phyloP scores from a whole-genome alignment of 2,329 filamentous ascomycete species.

The Nothopassalora personata region DNA sequence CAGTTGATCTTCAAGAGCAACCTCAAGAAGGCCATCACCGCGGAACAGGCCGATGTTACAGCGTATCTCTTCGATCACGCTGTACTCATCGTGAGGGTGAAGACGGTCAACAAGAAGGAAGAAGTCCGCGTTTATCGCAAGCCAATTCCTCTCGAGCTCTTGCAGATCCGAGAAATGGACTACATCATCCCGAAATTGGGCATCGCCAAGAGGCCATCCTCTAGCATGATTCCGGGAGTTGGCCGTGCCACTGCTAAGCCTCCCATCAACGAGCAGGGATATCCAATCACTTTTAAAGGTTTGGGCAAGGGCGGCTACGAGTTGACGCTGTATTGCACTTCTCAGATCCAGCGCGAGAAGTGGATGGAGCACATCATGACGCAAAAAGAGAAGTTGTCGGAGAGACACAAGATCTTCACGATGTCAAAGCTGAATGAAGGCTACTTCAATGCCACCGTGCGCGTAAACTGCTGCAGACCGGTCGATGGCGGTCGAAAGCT shows the following conservation, averaged over 20 bases:
- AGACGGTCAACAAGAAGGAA: constrained; percentile 86
- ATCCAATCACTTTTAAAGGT: constrained; percentile 93
- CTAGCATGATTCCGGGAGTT: constrained; percentile 65
- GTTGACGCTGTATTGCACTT: constrained; percentile 79
- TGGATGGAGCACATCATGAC: constrained; percentile 95
- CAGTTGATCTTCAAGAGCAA: constrained; percentile 91
- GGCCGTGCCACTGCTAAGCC: constrained; percentile 47
- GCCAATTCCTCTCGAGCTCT: constrained; percentile 87
- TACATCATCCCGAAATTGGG: constrained; percentile 80
- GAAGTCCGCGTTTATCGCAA: constrained; percentile 93
- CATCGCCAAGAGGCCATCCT: constrained; percentile 78
- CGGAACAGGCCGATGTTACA: constrained; percentile 76
- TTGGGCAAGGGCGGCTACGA: constrained; percentile 95
- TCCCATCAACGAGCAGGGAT: constrained; percentile 64
- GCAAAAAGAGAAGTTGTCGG: constrained; percentile 79
- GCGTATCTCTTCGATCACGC: constrained; percentile 96
- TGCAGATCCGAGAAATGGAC: constrained; percentile 95
- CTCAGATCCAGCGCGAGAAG: constrained; percentile 81
- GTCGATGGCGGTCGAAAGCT: constrained; percentile 94
- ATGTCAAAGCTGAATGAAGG: constrained; percentile 69
- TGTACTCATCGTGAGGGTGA: constrained; percentile 82
- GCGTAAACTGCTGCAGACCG: constrained; percentile 90
- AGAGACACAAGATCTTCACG: constrained; percentile 65
- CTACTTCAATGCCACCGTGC: constrained; percentile 83
- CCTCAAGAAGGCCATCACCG: constrained; percentile 86